Percentiles rank a stretch among this genome's conserved stretches.
Conservation (phyloP, 2,329 filamentous ascomycete species). For the Rhinocladiella similis region DNA sequence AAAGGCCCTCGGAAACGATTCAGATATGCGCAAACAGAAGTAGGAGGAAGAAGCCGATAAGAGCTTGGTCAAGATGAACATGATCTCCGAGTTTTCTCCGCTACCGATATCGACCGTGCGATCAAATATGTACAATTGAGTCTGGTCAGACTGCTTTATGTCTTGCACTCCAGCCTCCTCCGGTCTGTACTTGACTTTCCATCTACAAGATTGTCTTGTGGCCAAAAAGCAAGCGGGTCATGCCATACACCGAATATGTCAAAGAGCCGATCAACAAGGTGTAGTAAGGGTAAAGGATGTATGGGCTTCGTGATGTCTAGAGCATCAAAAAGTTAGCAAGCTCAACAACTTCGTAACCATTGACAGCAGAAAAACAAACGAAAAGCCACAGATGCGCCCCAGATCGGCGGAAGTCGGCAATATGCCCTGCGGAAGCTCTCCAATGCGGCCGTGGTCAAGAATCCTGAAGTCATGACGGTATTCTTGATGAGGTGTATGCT, state of each 20-base stretch:
- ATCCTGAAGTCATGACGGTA: too few relatives aligned
- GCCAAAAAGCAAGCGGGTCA: constrained; percentile 50
- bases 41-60: background rate
- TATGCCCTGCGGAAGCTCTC: too few relatives aligned
- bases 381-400: too few relatives aligned
- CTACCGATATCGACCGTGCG: too few relatives aligned
- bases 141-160: background rate
- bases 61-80: background rate
- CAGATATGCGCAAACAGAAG: background rate
- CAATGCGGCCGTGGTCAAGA: too few relatives aligned
- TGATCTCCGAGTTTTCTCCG: too few relatives aligned
- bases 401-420: too few relatives aligned
- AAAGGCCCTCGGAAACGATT: too few relatives aligned
- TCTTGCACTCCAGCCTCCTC: background rate
- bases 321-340: constrained; percentile 7
- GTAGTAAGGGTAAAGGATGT: constrained; percentile 64
- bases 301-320: constrained; percentile 57
- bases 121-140: constrained; percentile 20
- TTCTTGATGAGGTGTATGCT: too few relatives aligned
- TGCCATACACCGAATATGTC: constrained; percentile 42
- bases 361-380: background rate
- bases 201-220: constrained; percentile 62
- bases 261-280: constrained; percentile 29
- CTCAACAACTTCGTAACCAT: background rate
- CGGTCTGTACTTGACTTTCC: background rate